A percentile compares a stretch with the other conserved stretches of the same genome.
phyloP scores from a whole-genome alignment of 202 grass and related monocot species.

The Hordeum pubiflorum region DNA sequence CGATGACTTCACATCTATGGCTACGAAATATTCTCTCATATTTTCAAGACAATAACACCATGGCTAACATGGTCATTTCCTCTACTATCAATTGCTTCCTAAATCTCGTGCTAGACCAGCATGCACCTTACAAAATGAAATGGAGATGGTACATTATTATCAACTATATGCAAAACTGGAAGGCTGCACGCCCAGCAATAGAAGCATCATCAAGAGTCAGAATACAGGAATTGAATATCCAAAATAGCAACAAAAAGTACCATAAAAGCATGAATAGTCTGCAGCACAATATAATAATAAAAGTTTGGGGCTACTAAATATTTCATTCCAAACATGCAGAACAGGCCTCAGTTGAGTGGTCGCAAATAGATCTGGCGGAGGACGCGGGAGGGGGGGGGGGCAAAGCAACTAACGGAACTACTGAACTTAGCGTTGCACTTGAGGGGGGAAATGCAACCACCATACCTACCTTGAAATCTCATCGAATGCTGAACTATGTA shows the following conservation, averaged over 20 bases:
- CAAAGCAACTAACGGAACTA: slow-evolving; percentile 18
- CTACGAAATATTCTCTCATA: neutral
- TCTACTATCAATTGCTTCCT: neutral
- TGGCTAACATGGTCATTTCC: neutral
- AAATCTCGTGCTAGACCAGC: neutral
- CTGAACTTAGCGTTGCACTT: slow-evolving; percentile 18
- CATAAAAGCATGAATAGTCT: slow-evolving; percentile 38
- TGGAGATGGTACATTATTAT: neutral
- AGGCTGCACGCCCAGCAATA: slow-evolving; percentile 17
- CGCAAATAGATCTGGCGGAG: slow-evolving; percentile 17
- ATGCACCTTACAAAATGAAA: neutral
- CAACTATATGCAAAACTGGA: neutral
- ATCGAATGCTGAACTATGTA: slow-evolving; percentile 8
- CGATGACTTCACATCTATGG: neutral
- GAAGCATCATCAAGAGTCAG: slow-evolving; percentile 23
- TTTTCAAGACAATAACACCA: neutral
- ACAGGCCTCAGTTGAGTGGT: slow-evolving; percentile 21
- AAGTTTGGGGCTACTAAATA: slow-evolving; percentile 28
- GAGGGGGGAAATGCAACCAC: slow-evolving; percentile 3
- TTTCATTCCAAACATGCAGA: slow-evolving; percentile 35
- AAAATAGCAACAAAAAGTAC: slow-evolving; percentile 4
- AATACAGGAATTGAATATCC: slow-evolving; percentile 22
- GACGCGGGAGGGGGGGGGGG: no score
- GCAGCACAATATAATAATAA: slow-evolving; percentile 31
- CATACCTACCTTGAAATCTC: slow-evolving; percentile 26